These are phyloP conservation scores for Phytophthora chlamydospora DNA, from an alignment of 352 stramenopile species.

Conservation along the genomic window DNA sequence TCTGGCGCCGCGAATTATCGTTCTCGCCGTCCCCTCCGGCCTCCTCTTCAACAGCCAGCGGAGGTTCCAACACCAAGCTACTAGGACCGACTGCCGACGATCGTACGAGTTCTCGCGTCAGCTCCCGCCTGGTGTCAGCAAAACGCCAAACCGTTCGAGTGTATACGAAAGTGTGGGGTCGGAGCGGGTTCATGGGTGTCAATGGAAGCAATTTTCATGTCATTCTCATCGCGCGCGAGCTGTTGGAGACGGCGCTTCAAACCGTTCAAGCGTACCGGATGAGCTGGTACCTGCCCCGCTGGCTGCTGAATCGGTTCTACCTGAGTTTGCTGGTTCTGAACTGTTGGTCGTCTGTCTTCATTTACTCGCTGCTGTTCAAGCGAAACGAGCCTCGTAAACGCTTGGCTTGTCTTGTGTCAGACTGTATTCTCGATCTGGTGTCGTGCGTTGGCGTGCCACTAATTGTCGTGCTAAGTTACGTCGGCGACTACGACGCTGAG, in stretches of 20 bases:
- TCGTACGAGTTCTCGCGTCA: background rate
- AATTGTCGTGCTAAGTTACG: slow-evolving; percentile 25
- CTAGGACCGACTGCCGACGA: background rate
- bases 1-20: slow-evolving; percentile 10
- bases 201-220: slow-evolving; percentile 31
- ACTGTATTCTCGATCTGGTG: slow-evolving; percentile 30
- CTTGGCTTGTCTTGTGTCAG: slow-evolving; percentile 21
- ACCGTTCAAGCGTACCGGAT: slow-evolving; percentile 34
- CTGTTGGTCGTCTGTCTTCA: slow-evolving; percentile 30
- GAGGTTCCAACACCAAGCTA: background rate
- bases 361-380: slow-evolving; percentile 26
- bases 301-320: slow-evolving; percentile 41
- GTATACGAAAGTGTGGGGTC: slow-evolving; percentile 19
- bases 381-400: slow-evolving; percentile 21
- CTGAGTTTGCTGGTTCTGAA: slow-evolving; percentile 35
- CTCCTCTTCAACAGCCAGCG: background rate
- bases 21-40: slow-evolving; percentile 1
- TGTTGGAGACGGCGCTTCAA: slow-evolving; percentile 32
- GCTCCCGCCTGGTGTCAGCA: background rate
- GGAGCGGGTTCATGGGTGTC: slow-evolving; percentile 21
- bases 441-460: slow-evolving; percentile 27
- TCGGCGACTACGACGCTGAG: slow-evolving; percentile 19
- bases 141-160: slow-evolving; percentile 7
- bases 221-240: slow-evolving; percentile 26
- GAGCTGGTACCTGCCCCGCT: slow-evolving; percentile 27